Conservation (phyloP, 1,284 basidiomycete genomes). For the Chiua sp. region DNA sequence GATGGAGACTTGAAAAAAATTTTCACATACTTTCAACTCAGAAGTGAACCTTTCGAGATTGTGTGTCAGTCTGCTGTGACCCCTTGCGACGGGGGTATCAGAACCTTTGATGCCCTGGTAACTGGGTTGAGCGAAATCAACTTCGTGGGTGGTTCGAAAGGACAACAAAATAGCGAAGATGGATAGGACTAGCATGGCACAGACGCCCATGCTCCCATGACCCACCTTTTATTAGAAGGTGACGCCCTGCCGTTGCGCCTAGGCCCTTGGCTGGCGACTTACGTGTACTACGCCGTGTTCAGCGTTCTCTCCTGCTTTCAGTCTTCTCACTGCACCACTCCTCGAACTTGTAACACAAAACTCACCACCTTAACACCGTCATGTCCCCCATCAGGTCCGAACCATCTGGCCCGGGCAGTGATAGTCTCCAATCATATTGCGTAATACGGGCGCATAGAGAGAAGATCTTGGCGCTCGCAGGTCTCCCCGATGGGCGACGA, state of each 20-base stretch:
- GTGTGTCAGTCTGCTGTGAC: no score
- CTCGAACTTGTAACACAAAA: neutral
- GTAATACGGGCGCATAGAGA: neutral
- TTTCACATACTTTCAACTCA: no score
- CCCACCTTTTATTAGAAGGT: neutral
- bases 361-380: neutral
- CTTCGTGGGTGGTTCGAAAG: no score
- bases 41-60: no score
- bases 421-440: neutral
- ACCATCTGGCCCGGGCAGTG: neutral
- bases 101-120: no score
- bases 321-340: neutral
- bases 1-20: no score
- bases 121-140: no score
- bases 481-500: conserved; percentile 3
- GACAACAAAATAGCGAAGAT: neutral
- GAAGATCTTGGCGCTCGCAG: neutral
- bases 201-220: neutral
- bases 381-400: neutral
- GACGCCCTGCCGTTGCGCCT: neutral
- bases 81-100: no score
- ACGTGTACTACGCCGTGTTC: no score
- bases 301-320: neutral
- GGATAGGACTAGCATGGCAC: neutral
- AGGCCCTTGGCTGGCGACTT: neutral